These are phyloP conservation scores for Madurella fahalii DNA, from an alignment of 2,329 filamentous ascomycete species.

Conservation along the genomic window DNA sequence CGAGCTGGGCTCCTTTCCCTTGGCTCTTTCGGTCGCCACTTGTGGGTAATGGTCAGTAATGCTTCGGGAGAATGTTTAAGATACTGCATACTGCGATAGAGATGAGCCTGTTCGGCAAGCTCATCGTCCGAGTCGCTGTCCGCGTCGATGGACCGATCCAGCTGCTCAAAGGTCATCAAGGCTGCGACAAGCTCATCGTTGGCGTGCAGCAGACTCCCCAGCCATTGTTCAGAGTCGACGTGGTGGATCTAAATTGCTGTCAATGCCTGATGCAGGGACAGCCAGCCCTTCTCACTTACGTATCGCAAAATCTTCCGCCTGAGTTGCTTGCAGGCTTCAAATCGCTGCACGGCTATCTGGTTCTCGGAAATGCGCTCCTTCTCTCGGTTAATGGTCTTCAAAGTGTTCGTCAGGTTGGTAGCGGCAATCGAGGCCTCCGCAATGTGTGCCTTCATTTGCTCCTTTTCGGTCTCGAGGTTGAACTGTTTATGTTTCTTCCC, in stretches of 20 bases:
- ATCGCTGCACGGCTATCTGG: conserved; percentile 65
- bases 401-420: conserved; percentile 82
- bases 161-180: conserved; percentile 89
- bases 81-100: conserved; percentile 54
- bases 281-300: conserved; percentile 38
- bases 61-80: not conserved
- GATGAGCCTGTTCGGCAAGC: conserved; percentile 61
- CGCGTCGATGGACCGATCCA: conserved; percentile 79
- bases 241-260: conserved; percentile 64
- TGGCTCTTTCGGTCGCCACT: conserved; percentile 53
- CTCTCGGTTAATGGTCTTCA: conserved; percentile 90
- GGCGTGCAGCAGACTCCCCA: conserved; percentile 84
- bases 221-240: conserved; percentile 85
- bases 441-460: conserved; percentile 80
- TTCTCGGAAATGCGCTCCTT: conserved; percentile 85
- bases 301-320: conserved; percentile 83
- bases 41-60: conserved; percentile 23
- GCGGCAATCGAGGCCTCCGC: conserved; percentile 84
- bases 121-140: conserved; percentile 69
- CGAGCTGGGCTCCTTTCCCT: conserved; percentile 45
- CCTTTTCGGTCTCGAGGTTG: conserved; percentile 82
- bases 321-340: conserved; percentile 82
- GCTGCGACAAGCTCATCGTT: conserved; percentile 95
- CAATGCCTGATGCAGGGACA: conserved; percentile 7
- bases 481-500: conserved; percentile 63